Conservation (phyloP, 768 basidiomycete genomes). For the Termitomyces sp. region DNA sequence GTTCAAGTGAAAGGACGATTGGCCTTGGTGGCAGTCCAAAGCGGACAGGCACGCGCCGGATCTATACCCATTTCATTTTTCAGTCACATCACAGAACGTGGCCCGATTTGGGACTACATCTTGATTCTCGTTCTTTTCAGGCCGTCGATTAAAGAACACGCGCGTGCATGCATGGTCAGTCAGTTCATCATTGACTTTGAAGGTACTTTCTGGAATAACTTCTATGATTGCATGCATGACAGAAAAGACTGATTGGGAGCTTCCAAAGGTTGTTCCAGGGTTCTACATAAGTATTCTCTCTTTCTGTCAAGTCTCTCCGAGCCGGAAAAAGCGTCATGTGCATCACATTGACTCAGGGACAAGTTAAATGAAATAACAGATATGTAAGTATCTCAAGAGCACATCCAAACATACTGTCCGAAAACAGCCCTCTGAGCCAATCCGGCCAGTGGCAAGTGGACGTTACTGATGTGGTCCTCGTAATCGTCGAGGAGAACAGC, state of each 20-base stretch:
- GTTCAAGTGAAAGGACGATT: background rate
- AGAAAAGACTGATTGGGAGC: background rate
- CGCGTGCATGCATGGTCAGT: background rate
- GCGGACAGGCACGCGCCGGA: constrained; percentile 2
- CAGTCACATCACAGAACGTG: background rate
- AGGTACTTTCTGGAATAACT: background rate
- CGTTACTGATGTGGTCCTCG: background rate
- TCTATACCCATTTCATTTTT: background rate
- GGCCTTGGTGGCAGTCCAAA: background rate
- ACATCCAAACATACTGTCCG: background rate
- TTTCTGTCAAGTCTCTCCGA: background rate
- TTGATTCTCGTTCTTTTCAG: no score
- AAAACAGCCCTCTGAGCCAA: background rate
- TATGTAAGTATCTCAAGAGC: background rate
- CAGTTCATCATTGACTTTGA: background rate
- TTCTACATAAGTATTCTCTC: background rate
- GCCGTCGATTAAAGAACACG: no score
- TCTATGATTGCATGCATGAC: background rate
- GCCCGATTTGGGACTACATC: background rate
- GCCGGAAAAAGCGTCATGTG: background rate
- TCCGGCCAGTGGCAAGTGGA: background rate
- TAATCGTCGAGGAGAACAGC: background rate
- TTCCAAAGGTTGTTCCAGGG: background rate
- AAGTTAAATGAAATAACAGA: background rate
- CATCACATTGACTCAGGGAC: background rate